Evolutionary conservation across 768 basidiomycete species (phyloP), one percentile per base, ranked within the genome.

Genomic region (Amanita molliuscula): DNA sequence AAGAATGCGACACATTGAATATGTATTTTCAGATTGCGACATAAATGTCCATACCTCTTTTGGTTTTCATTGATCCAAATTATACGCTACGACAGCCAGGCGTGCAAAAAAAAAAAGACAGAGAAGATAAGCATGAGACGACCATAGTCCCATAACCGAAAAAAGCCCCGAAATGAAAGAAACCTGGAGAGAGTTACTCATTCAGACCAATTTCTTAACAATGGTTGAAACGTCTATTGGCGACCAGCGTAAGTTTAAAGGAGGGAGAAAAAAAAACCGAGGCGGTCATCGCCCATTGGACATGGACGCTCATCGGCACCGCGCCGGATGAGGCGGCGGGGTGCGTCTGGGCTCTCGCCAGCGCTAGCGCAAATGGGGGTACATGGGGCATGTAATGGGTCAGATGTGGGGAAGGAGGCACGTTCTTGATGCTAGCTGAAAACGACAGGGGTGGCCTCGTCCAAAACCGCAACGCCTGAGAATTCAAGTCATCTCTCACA

Each of bases 281-380:
- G 36, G 20, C 7, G 11, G 8, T 38, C 26, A 48, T 7, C 28
- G 36, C 11, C 25, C 36, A 10, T 40, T 38, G 9, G 26, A n/a
- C 37, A 8, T 48, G 47, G 26, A 48, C 4, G 48, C 37, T 6
- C 8, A 37, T 16, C 7, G 38, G 36, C 18, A 21, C 13, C 38
- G 41, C 16, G 6, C 29, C 48, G 8, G 36, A 18, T 4, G 37
- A 41, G 9, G 47, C 36, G 10, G 48, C 26, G 6, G 48, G 48
- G 11, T 48, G 48, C 0, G 48, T 41, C 9, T 38, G 48, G 6
- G 48, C 48, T 28, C 48, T 48, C 8, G 48, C 35, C 11, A 48
- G 38, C 23, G 37, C 38, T 4, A 41, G 29, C 13, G 48, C 38
- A 28, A 28, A 48, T 10, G 48, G 38, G 1, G 28, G 37, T 15